Conservation (phyloP, 2,329 filamentous ascomycete species). For the Eutypella sp. region DNA sequence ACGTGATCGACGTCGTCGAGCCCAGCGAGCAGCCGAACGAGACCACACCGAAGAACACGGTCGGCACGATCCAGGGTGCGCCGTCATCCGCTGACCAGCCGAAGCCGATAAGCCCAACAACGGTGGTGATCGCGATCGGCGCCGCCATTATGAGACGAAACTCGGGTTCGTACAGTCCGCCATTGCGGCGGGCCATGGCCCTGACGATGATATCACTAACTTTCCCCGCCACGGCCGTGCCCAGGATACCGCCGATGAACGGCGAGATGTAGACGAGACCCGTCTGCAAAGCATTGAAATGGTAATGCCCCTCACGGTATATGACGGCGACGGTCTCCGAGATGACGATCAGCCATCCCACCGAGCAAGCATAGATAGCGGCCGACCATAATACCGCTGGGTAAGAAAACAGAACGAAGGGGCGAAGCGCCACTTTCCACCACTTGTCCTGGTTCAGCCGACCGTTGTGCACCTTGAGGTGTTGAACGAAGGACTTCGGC, state of each 20-base stretch:
- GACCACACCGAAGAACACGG: conserved; percentile 85
- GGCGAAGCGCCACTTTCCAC: conserved; percentile 70
- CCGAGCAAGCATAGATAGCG: conserved; percentile 76
- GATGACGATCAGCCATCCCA: conserved; percentile 93
- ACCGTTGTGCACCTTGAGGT: conserved; percentile 73
- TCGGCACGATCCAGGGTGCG: conserved; percentile 86
- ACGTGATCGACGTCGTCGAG: conserved; percentile 88
- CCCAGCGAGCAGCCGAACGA: conserved; percentile 90
- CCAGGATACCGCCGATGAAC: conserved; percentile 81
- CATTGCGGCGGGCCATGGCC: conserved; percentile 76
- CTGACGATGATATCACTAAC: conserved; percentile 81
- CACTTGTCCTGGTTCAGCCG: conserved; percentile 74
- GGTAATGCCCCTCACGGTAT: conserved; percentile 68
- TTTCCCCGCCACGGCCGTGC: conserved; percentile 86
- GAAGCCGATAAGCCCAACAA: conserved; percentile 87
- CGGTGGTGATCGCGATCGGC: conserved; percentile 72
- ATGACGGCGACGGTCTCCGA: conserved; percentile 82
- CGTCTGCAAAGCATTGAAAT: conserved; percentile 75
- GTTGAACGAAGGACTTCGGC: conserved; percentile 65
- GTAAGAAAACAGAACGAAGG: conserved; percentile 82
- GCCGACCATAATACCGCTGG: conserved; percentile 87
- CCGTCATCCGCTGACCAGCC: conserved; percentile 80
- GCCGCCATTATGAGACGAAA: conserved; percentile 85
- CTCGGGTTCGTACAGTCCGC: conserved; percentile 93
- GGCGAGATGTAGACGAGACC: conserved; percentile 87